Base-by-base conservation (phyloP, 2,329 filamentous ascomycete species). In the Incumbomyces lentus region DNA sequence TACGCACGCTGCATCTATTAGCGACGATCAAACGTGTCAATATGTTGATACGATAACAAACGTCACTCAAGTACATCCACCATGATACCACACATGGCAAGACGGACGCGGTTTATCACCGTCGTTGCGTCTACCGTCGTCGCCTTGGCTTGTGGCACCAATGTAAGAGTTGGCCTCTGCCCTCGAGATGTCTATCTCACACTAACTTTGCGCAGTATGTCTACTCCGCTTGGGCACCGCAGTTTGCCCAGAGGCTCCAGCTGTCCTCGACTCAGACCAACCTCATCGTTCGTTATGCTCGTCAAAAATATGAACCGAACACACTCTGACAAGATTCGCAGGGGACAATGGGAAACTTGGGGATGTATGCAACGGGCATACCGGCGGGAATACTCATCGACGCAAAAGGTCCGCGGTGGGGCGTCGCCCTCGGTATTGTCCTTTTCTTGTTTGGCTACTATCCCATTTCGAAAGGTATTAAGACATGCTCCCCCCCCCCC, bases 181-280 rank as follows among this genome's bases (percentile, higher is more conserved):
- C 13, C 14, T n/a, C 22, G 22, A 30, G 5, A 32, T 26, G 2
- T 12, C 4, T 11, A 8, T 8, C 13, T 33, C 12, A 26, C 18
- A 40, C 60, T 70, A 49, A 64, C 50, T 42, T 31, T 13, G 43
- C 41, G n/a, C 61, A 95, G 87, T 96, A 98, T 78, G 90, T 89
- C 61, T 98, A 95, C 68, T 95, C 88, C 46, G 90, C 90, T 66
- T 98, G 92, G 89, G 88, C 86, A 12, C 92, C 92, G 16, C 89
- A 95, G 67, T 95, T 95, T 62, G 88, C 89, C 41, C 82, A 93
- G 59, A 81, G 78, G 57, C 73, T 98, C 58, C 81, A 84, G 62
- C 78, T 96, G 51, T 88, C 88, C 12, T 84, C 92, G n/a, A 96
- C 90, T 2, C 76, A 95, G 64, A 88, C 80, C 66, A 96, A 98